Evolutionary conservation across 495 filamentous ascomycete species (phyloP).

Genomic region (Glonium stellatum): DNA sequence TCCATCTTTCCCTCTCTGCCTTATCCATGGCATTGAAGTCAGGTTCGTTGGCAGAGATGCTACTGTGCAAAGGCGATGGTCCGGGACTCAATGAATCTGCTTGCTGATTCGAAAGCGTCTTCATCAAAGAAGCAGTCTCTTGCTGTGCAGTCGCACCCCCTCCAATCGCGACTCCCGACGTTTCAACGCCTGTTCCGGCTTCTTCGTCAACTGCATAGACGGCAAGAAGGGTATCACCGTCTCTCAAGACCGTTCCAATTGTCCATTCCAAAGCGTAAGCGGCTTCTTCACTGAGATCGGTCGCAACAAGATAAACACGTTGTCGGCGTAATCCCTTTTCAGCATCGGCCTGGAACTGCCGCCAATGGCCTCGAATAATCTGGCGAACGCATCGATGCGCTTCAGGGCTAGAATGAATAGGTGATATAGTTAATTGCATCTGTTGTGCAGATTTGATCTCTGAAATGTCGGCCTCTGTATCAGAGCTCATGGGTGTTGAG

Average conservation of each 20-base stretch:
- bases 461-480: constrained; percentile 73
- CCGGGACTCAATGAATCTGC: constrained; percentile 13
- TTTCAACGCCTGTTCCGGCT: constrained; percentile 46
- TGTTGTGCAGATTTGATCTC: constrained; percentile 83
- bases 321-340: constrained; percentile 66
- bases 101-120: constrained; percentile 25
- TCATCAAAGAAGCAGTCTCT: constrained; percentile 53
- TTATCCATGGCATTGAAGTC: constrained; percentile 25
- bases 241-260: constrained; percentile 87
- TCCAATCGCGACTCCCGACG: constrained; percentile 44
- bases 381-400: constrained; percentile 75
- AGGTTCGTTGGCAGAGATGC: constrained; percentile 8
- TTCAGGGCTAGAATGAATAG: constrained; percentile 66
- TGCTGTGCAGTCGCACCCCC: constrained; percentile 60
- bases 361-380: constrained; percentile 80
- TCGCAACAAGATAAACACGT: constrained; percentile 85
- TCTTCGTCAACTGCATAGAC: constrained; percentile 91
- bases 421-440: constrained; percentile 69
- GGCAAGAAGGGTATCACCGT: constrained; percentile 87
- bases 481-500: constrained; percentile 75
- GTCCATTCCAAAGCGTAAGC: constrained; percentile 95
- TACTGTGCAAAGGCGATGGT: constrained; percentile 21
- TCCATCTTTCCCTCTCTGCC: constrained; percentile 68
- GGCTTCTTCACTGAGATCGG: constrained; percentile 87
- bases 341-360: constrained; percentile 62